phyloP scores from a whole-genome alignment of 495 filamentous ascomycete genomes.

The Tuber melanosporum region DNA sequence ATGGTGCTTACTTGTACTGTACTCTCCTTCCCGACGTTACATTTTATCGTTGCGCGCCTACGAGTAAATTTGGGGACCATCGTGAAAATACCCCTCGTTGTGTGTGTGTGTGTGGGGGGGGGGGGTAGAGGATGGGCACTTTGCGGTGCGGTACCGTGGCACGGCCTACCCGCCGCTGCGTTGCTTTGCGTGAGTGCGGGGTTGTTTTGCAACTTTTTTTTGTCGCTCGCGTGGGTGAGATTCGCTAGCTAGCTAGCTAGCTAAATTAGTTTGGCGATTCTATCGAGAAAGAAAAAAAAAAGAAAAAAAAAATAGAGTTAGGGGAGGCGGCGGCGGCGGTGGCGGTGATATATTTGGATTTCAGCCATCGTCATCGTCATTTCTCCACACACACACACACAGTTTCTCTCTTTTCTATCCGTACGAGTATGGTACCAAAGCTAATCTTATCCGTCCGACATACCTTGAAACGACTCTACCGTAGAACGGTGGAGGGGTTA shows the following conservation, averaged over 20 bases:
- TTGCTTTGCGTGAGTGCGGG: background rate
- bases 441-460: background rate
- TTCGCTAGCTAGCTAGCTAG: background rate
- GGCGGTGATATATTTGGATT: background rate
- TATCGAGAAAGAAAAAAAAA: no score
- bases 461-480: background rate
- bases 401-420: no score
- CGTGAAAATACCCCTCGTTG: background rate
- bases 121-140: no score
- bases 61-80: background rate
- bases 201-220: no score
- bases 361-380: background rate
- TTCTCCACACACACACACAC: background rate
- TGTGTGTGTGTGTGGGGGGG: no score
- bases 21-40: background rate
- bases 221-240: background rate
- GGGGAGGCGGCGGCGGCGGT: background rate
- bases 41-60: background rate
- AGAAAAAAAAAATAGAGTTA: background rate
- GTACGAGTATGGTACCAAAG: no score
- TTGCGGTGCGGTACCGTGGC: background rate
- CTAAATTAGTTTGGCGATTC: no score
- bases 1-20: no score
- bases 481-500: background rate
- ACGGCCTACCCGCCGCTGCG: background rate